Base-by-base conservation (phyloP, 1,284 basidiomycete species). In the Ceratobasidium sp. region DNA sequence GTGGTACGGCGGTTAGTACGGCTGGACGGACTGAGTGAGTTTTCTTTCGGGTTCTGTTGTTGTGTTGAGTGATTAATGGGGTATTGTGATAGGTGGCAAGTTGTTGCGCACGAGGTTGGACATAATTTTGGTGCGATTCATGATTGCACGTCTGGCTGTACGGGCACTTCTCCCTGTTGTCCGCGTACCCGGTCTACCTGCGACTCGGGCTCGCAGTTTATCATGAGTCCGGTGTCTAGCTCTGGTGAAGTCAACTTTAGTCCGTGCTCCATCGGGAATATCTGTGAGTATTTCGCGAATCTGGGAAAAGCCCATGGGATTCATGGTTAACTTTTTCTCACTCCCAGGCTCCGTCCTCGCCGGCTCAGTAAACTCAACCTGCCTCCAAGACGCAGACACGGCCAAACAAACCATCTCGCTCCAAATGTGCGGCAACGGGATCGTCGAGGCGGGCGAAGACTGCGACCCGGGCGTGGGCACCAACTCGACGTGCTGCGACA, bases 81-180 rank as follows among this genome's bases (percentile, higher is more conserved):
- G 39, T 13, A 33, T 89, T 94, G 81, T 94, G 94, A 83, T 44
- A 64, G 61, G 61, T 93, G 92, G 92, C 93, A 95, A 85, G 91
- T 94, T 82, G 89, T 97, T 53, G 90, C 95, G 23, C 96, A 97
- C 85, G 96, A 97, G 85, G 95, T 95, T 79, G 95, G 94, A 2
- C 94, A 95, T 84, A 96, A 96, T 83, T 96, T 97, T 86, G 95
- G 95, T 75, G 95, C 95, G n/a, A 95, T 97, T 82, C 56, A 75
- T 23, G 64, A 58, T 49, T 96, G 94, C 84, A 86, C 90, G 20
- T 84, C 87, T 68, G 92, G 91, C 1, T 96, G 95, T 89, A 88
- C 51, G 82, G 82, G 87, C 10, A 84, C 86, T 55, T 84, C 87
- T 2, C 81, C 84, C 2, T 98, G 96, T 84, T 98, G 96, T 84